Percentiles rank a stretch among this genome's conserved stretches.
These are phyloP conservation scores for Ogataea parapolymorpha DNA, from an alignment of 805 yeast species.

Conservation along the genomic window DNA sequence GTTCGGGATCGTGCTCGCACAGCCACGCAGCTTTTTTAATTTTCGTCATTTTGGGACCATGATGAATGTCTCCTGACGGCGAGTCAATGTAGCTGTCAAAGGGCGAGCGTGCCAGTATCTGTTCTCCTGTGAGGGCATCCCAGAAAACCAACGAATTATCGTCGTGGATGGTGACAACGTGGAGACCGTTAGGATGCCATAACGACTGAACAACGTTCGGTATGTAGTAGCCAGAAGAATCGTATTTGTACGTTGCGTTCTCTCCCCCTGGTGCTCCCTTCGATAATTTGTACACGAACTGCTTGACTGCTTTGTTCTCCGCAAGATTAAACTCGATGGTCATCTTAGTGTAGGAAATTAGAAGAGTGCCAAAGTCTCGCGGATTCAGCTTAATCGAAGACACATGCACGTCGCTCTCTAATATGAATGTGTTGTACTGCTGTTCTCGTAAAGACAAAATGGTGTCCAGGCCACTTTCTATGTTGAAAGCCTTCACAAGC, in stretches of 20 bases:
- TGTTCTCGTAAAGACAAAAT: constrained; percentile 66
- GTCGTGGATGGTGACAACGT: constrained; percentile 70
- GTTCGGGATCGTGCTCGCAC: constrained; percentile 75
- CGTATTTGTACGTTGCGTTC: constrained; percentile 31
- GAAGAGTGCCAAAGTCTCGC: constrained; percentile 74
- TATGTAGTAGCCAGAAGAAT: constrained; percentile 23
- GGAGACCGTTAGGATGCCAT: constrained; percentile 94
- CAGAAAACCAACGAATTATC: constrained; percentile 89
- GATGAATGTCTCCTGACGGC: constrained; percentile 35
- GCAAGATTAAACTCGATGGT: constrained; percentile 69
- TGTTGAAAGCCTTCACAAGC: constrained; percentile 64
- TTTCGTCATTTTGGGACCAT: constrained; percentile 32
- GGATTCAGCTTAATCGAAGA: constrained; percentile 77
- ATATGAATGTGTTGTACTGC: constrained; percentile 61
- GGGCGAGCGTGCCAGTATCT: constrained; percentile 70
- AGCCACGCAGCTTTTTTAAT: constrained; percentile 69
- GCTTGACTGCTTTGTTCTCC: constrained; percentile 52
- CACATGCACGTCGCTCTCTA: constrained; percentile 52
- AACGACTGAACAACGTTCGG: constrained; percentile 46
- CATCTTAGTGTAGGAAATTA: constrained; percentile 67
- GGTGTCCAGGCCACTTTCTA: constrained; percentile 70
- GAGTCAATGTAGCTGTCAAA: constrained; percentile 62
- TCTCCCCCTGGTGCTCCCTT: constrained; percentile 75
- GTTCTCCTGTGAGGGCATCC: constrained; percentile 79
- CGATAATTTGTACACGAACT: constrained; percentile 59